These are phyloP conservation scores for Ophiocordyceps sinensis DNA, from an alignment of 2,329 filamentous ascomycete species.

Conservation along the genomic window DNA sequence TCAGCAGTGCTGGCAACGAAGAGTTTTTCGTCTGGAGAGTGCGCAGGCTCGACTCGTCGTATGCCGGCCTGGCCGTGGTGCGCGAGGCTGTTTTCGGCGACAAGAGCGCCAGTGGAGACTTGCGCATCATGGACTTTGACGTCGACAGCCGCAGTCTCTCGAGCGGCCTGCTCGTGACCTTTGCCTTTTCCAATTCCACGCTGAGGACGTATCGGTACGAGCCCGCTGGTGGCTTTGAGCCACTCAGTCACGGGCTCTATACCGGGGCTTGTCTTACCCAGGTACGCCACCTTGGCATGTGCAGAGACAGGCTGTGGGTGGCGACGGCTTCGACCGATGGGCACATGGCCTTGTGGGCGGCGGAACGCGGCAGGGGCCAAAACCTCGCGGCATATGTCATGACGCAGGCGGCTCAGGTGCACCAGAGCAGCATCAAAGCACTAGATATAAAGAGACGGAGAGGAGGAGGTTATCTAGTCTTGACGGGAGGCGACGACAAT, in stretches of 20 bases:
- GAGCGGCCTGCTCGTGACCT: conserved; percentile 41
- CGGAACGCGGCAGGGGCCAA: conserved; percentile 1
- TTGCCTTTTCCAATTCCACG: conserved; percentile 75
- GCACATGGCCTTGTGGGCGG: conserved; percentile 31
- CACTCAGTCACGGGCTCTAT: conserved; percentile 42
- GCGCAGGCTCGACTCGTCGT: conserved; percentile 32
- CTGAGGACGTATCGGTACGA: conserved; percentile 46
- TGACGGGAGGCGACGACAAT: conserved; percentile 83
- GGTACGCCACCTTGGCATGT: conserved; percentile 25
- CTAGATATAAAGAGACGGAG: conserved; percentile 28
- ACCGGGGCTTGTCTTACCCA: conserved; percentile 67
- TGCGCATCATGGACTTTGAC: conserved; percentile 73
- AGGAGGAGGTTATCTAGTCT: conserved; percentile 29
- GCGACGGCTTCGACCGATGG: conserved; percentile 75
- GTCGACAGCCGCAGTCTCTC: conserved; percentile 18
- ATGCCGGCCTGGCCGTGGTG: conserved; percentile 36
- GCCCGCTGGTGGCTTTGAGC: conserved; percentile 23
- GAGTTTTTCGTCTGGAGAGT: conserved; percentile 81
- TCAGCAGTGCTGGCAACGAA: conserved; percentile 77
- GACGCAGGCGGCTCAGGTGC: conserved; percentile 33
- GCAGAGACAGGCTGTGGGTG: conserved; percentile 21
- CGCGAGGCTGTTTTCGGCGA: conserved; percentile 41
- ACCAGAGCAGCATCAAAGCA: conserved; percentile 71
- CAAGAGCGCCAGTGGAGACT: conserved; percentile 41
- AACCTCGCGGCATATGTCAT: conserved; percentile 10